A percentile compares a stretch with the other conserved stretches of the same genome.
Conservation (phyloP, 176 grass and related monocot genomes). For the Rhipidocladum racemiflorum region DNA sequence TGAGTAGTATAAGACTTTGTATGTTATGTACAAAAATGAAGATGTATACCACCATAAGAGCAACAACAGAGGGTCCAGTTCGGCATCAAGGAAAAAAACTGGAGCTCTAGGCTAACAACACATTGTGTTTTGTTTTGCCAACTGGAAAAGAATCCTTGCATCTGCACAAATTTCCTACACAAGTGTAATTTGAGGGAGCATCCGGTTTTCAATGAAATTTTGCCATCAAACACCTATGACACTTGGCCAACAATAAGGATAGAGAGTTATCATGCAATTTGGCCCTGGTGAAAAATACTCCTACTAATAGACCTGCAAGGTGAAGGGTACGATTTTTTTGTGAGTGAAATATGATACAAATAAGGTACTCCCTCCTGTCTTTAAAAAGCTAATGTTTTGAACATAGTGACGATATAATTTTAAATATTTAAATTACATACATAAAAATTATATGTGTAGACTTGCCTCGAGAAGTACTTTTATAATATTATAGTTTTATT, state of each 20-base stretch:
- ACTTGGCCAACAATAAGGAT: too few species aligned
- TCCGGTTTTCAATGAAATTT: neutral
- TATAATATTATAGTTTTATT: too few species aligned
- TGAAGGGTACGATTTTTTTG: neutral
- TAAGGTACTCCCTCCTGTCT: too few species aligned
- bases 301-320: slow-evolving; percentile 66
- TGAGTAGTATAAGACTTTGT: neutral
- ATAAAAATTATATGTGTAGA: too few species aligned
- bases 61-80: too few species aligned
- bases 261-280: slow-evolving; percentile 58
- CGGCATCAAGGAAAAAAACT: neutral
- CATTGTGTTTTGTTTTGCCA: slow-evolving; percentile 27
- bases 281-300: slow-evolving; percentile 78
- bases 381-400: too few species aligned
- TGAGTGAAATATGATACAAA: neutral
- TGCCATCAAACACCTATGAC: slow-evolving; percentile 15
- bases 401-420: too few species aligned
- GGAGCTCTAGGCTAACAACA: neutral
- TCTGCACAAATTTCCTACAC: slow-evolving; percentile 35
- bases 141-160: slow-evolving; percentile 19
- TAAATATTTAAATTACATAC: too few species aligned
- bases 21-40: slow-evolving; percentile 28
- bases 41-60: slow-evolving; percentile 39
- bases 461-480: too few species aligned
- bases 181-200: neutral